phyloP scores from a whole-genome alignment of 257 asterid genomes.

The Perilla frutescens region DNA sequence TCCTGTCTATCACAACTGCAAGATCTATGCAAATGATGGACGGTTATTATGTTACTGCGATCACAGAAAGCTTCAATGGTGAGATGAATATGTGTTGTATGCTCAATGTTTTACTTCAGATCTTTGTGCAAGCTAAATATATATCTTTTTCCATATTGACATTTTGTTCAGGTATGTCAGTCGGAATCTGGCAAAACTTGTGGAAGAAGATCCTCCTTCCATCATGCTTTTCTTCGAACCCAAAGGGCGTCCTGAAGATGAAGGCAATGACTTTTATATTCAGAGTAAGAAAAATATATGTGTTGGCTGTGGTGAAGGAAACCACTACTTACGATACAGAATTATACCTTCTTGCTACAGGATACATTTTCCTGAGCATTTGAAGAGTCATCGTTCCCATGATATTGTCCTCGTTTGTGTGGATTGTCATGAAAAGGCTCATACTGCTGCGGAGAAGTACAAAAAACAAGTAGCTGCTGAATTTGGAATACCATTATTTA shows the following conservation, averaged over 20 bases:
- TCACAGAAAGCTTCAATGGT: constrained; percentile 94
- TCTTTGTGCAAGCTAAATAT: constrained; percentile 21
- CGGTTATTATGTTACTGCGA: constrained; percentile 91
- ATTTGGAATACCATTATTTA: constrained; percentile 76
- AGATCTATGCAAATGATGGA: constrained; percentile 93
- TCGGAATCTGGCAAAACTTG: constrained; percentile 81
- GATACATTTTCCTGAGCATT: constrained; percentile 95
- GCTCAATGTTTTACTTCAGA: constrained; percentile 1
- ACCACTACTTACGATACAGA: constrained; percentile 92
- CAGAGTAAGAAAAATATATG: constrained; percentile 97
- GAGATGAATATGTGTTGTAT: constrained; percentile 35
- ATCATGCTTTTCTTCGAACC: constrained; percentile 95
- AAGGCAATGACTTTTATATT: constrained; percentile 89
- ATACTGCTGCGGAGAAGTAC: constrained; percentile 93
- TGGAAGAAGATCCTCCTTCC: constrained; percentile 83
- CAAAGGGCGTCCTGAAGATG: constrained; percentile 98
- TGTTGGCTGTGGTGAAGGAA: constrained; percentile 98
- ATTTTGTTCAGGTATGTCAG: constrained; percentile 67
- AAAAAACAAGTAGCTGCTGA: constrained; percentile 78
- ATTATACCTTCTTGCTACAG: constrained; percentile 98
- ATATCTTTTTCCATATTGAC: background rate
- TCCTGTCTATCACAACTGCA: constrained; percentile 97
- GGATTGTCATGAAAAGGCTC: constrained; percentile 96
- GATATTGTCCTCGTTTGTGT: constrained; percentile 97
- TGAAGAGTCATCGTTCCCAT: constrained; percentile 97